These are phyloP conservation scores for Physcia stellaris DNA, from an alignment of 495 filamentous ascomycete species.

Conservation along the genomic window DNA sequence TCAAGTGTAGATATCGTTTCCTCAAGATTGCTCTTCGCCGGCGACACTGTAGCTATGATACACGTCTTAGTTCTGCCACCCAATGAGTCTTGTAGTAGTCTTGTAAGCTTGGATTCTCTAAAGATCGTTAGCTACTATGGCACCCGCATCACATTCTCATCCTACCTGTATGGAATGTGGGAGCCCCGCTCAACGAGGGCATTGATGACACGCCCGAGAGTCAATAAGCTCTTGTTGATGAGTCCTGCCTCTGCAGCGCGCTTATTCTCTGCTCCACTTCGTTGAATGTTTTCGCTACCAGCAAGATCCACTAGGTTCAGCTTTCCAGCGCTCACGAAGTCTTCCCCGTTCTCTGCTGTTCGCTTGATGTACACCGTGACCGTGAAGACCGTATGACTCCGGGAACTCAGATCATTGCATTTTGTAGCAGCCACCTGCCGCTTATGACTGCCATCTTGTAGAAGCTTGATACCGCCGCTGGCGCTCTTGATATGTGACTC, in stretches of 20 bases:
- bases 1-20: slow-evolving; percentile 96
- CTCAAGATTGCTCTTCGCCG: slow-evolving; percentile 85
- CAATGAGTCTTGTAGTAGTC: slow-evolving; percentile 88
- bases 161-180: slow-evolving; percentile 73
- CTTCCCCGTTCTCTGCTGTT: slow-evolving; percentile 68
- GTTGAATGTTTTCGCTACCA: slow-evolving; percentile 92
- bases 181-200: slow-evolving; percentile 80
- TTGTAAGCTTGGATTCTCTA: slow-evolving; percentile 89
- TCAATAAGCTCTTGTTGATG: slow-evolving; percentile 95
- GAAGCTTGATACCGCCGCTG: slow-evolving; percentile 66
- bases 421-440: slow-evolving; percentile 95
- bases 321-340: slow-evolving; percentile 87
- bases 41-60: slow-evolving; percentile 94
- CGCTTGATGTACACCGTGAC: slow-evolving; percentile 80
- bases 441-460: slow-evolving; percentile 83
- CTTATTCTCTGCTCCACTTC: slow-evolving; percentile 95
- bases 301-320: slow-evolving; percentile 93
- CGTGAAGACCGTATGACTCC: slow-evolving; percentile 94
- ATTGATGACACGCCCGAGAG: slow-evolving; percentile 92
- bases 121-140: slow-evolving; percentile 3
- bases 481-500: slow-evolving; percentile 83
- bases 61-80: slow-evolving; percentile 94
- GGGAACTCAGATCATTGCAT: slow-evolving; percentile 91
- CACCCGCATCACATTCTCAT: too few relatives aligned
- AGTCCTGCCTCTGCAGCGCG: slow-evolving; percentile 87